Conservation (phyloP, 805 yeast genomes). For the Debaryomyces castellii region DNA sequence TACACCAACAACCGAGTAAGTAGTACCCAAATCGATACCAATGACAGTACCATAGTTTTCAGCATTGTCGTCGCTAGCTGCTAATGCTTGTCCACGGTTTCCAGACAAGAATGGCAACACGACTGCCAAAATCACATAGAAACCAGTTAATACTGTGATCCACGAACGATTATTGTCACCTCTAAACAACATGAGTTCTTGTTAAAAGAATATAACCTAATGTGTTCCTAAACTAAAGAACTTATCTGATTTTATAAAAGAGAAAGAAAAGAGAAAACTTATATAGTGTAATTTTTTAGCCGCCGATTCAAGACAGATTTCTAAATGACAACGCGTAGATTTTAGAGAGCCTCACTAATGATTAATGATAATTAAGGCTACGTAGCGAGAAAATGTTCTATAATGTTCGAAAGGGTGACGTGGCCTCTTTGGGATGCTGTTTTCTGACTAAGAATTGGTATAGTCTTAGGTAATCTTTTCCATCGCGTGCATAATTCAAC, state of each 20-base stretch:
- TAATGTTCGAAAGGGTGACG: constrained; percentile 3
- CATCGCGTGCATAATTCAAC: background rate
- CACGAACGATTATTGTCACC: constrained; percentile 16
- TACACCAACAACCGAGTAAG: constrained; percentile 95
- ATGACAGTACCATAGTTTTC: constrained; percentile 49
- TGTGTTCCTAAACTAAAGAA: background rate
- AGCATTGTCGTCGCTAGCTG: constrained; percentile 19
- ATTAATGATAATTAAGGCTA: background rate
- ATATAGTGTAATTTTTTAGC: background rate
- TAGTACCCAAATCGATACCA: constrained; percentile 84
- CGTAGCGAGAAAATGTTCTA: background rate
- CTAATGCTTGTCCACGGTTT: constrained; percentile 11
- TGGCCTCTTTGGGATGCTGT: constrained; percentile 2
- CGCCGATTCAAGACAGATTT: background rate
- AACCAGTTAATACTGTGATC: constrained; percentile 28
- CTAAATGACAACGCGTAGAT: constrained; percentile 1
- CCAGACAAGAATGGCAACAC: constrained; percentile 36
- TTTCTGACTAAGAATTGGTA: background rate
- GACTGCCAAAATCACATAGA: constrained; percentile 34
- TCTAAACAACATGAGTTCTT: background rate
- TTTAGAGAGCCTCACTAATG: background rate
- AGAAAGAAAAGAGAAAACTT: background rate
- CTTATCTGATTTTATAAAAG: background rate
- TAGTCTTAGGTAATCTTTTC: background rate
- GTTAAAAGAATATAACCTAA: background rate